Evolutionary conservation across 2,329 filamentous ascomycete genomes (phyloP).

Genomic region (Chaetomiaceae sp.): DNA sequence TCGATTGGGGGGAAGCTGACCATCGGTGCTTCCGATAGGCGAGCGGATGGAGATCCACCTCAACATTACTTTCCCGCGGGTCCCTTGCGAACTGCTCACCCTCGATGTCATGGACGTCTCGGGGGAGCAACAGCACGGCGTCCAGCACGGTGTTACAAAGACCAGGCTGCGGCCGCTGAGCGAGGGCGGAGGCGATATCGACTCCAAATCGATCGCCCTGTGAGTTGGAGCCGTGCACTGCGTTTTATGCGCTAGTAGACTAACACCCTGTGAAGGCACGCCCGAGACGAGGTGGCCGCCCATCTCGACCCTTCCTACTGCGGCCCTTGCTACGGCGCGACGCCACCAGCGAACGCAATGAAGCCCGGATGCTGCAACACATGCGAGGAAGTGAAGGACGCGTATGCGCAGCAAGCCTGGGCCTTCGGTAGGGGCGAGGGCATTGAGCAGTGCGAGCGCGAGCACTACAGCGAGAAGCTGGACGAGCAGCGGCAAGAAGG

Average conservation of each 20-base stretch:
- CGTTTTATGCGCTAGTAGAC: neutral
- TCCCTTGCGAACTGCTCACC: conserved; percentile 92
- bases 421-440: conserved; percentile 88
- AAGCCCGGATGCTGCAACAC: conserved; percentile 96
- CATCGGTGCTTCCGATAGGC: conserved; percentile 44
- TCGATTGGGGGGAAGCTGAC: conserved; percentile 17
- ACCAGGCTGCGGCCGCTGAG: conserved; percentile 69
- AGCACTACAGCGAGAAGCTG: conserved; percentile 87
- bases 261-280: conserved; percentile 50
- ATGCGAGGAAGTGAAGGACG: conserved; percentile 93
- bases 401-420: conserved; percentile 86
- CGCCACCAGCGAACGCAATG: conserved; percentile 61
- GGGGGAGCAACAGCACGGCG: conserved; percentile 91
- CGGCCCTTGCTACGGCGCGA: conserved; percentile 86
- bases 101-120: conserved; percentile 99
- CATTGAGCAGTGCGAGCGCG: conserved; percentile 91
- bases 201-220: conserved; percentile 64
- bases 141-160: conserved; percentile 89
- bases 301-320: conserved; percentile 93
- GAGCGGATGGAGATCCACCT: conserved; percentile 99
- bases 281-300: conserved; percentile 60
- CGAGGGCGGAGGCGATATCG: conserved; percentile 74
- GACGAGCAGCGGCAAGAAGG: conserved; percentile 87
- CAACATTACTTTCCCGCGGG: conserved; percentile 89
- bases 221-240: conserved; percentile 40